Evolutionary conservation across 2,329 filamentous ascomycete species (phyloP).

Genomic region (Cercospora sp.): DNA sequence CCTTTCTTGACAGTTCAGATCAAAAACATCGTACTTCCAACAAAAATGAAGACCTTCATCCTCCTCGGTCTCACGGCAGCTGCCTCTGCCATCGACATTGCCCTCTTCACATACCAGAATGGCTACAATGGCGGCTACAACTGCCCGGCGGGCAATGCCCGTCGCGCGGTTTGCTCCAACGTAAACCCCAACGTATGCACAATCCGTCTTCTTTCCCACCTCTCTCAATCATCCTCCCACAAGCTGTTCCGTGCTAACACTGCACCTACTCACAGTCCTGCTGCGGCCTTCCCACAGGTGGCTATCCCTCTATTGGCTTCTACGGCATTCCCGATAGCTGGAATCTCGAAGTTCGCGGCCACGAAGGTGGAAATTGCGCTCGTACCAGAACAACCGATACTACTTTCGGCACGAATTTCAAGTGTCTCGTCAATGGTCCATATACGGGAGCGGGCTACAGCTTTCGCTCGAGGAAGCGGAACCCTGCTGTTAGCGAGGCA

Average conservation of each 20-base stretch:
- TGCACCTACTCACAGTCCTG: neutral
- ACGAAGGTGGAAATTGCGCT: constrained; percentile 3
- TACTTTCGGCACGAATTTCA: neutral
- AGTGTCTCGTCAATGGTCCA: neutral
- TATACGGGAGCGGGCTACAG: neutral
- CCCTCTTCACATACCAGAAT: neutral
- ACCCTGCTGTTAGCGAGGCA: neutral
- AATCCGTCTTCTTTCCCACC: neutral
- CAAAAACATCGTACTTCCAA: too few relatives aligned
- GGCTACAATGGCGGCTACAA: neutral
- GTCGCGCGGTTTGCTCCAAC: neutral
- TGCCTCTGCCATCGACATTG: neutral
- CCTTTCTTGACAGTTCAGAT: too few relatives aligned
- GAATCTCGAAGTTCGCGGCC: constrained; percentile 5
- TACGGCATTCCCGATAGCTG: constrained; percentile 1
- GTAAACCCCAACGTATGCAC: neutral
- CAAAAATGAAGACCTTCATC: neutral
- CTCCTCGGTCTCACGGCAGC: neutral
- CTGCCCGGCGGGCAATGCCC: neutral
- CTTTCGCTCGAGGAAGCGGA: neutral
- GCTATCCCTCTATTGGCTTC: neutral
- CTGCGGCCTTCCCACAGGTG: neutral
- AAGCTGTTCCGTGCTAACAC: neutral
- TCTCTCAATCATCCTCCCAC: neutral
- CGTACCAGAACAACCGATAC: neutral